Evolutionary conservation across 78 protist genomes (phyloP).

Genomic region (Dictyostelium firmibasis): DNA sequence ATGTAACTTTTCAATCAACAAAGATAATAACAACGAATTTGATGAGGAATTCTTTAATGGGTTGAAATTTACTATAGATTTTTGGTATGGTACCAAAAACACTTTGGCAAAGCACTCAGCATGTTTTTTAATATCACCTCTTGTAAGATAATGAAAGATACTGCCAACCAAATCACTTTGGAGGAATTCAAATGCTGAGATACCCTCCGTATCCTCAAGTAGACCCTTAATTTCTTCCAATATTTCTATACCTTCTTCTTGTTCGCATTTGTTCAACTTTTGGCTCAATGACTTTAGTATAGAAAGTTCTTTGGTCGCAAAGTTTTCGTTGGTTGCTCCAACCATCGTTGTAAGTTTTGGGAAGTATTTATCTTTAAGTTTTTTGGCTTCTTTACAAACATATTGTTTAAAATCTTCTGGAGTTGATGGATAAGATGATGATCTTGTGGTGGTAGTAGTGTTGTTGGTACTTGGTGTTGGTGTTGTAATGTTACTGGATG

Average conservation of each 20-base stretch:
- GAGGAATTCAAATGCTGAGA: conserved; percentile 76
- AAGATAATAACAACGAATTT: conserved; percentile 24
- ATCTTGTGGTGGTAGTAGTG: not conserved
- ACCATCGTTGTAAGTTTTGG: not conserved
- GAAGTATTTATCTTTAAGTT: conserved; percentile 44
- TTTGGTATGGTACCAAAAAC: conserved; percentile 33
- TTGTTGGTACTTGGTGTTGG: not conserved
- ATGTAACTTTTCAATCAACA: conserved; percentile 63
- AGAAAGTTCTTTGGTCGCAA: conserved; percentile 47
- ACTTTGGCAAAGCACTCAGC: conserved; percentile 69
- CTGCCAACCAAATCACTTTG: conserved; percentile 69
- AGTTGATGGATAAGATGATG: not conserved
- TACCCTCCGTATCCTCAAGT: conserved; percentile 47
- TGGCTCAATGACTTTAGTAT: conserved; percentile 12
- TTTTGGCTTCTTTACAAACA: conserved; percentile 59
- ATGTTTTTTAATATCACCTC: conserved; percentile 48
- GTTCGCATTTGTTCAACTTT: conserved; percentile 36
- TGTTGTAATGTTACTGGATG: not conserved
- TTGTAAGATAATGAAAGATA: conserved; percentile 46
- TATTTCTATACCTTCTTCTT: conserved; percentile 62
- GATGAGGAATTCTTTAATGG: conserved; percentile 19
- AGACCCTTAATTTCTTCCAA: conserved; percentile 48
- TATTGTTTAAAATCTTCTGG: conserved; percentile 45
- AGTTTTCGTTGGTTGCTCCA: not conserved
- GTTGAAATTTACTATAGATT: not conserved